Conservation (phyloP, 257 asterid genomes). For the Fraxinus excelsior region DNA sequence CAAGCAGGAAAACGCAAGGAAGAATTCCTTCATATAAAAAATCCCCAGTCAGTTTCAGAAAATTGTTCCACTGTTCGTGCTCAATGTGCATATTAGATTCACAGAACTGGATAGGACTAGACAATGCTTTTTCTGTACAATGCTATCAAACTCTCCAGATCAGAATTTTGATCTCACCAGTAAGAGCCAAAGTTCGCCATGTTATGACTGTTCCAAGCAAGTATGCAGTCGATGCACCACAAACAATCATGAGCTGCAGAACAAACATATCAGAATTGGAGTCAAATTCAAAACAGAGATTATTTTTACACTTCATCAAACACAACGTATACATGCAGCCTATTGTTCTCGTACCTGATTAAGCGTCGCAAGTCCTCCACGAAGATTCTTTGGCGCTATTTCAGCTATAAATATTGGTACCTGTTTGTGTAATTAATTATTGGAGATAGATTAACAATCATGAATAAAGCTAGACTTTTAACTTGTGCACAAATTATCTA, state of each 20-base stretch:
- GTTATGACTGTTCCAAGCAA: conserved; percentile 63
- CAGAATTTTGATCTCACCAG: conserved; percentile 41
- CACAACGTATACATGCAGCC: neutral
- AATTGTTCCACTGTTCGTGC: neutral
- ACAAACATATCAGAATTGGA: conserved; percentile 3
- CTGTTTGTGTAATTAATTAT: conserved; percentile 29
- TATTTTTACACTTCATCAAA: neutral
- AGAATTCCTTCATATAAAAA: conserved; percentile 54
- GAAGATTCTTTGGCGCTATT: conserved; percentile 82
- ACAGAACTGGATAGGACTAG: neutral
- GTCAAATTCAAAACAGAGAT: neutral
- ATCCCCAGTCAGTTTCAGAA: neutral
- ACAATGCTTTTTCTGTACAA: neutral
- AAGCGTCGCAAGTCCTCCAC: conserved; percentile 80
- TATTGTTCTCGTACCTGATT: conserved; percentile 55
- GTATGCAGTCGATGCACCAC: conserved; percentile 72
- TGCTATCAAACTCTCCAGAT: neutral
- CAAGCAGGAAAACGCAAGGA: conserved; percentile 66
- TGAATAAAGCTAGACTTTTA: neutral
- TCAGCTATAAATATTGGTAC: conserved; percentile 87
- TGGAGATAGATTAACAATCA: neutral
- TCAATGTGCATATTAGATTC: neutral
- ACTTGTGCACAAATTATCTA: neutral
- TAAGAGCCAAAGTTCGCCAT: conserved; percentile 80
- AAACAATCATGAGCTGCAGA: conserved; percentile 79